phyloP scores from a whole-genome alignment of 2,329 filamentous ascomycete species.

The Colletotrichum cuscutae region DNA sequence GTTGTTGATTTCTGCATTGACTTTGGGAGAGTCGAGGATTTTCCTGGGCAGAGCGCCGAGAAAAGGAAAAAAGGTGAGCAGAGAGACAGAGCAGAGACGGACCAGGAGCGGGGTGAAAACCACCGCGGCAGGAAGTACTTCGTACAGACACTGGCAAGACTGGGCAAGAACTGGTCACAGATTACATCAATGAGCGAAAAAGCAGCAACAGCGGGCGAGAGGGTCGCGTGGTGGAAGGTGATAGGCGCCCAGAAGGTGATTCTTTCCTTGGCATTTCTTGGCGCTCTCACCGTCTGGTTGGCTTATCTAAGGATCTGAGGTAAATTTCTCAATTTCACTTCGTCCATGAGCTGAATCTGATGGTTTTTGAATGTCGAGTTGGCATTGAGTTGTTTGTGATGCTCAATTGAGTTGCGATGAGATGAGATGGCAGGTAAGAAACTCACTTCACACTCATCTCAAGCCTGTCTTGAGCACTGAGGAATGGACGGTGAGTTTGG shows the following conservation, averaged over 20 bases:
- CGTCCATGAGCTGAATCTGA: background rate
- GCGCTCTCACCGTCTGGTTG: slow-evolving; percentile 18
- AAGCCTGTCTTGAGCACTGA: background rate
- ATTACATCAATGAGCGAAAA: slow-evolving; percentile 33
- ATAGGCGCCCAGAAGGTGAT: slow-evolving; percentile 23
- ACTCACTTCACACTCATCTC: background rate
- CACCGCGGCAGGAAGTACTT: background rate
- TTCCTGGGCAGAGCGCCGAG: background rate
- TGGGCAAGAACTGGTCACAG: background rate
- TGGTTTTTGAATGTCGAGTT: background rate
- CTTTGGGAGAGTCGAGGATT: background rate
- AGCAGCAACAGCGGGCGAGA: background rate
- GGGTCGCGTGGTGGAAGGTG: slow-evolving; percentile 33
- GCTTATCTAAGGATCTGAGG: background rate
- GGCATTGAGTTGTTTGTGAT: background rate
- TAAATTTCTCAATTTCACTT: background rate
- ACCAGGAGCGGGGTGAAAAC: background rate
- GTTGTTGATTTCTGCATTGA: background rate
- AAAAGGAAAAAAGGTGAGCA: background rate
- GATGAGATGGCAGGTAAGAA: background rate
- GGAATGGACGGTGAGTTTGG: background rate
- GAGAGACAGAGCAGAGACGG: background rate
- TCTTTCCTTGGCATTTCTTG: slow-evolving; percentile 25
- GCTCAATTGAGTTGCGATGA: background rate
- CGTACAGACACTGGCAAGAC: background rate